These are phyloP conservation scores for Leishmania lainsoni DNA, from an alignment of 208 protist genomes.

Conservation along the genomic window DNA sequence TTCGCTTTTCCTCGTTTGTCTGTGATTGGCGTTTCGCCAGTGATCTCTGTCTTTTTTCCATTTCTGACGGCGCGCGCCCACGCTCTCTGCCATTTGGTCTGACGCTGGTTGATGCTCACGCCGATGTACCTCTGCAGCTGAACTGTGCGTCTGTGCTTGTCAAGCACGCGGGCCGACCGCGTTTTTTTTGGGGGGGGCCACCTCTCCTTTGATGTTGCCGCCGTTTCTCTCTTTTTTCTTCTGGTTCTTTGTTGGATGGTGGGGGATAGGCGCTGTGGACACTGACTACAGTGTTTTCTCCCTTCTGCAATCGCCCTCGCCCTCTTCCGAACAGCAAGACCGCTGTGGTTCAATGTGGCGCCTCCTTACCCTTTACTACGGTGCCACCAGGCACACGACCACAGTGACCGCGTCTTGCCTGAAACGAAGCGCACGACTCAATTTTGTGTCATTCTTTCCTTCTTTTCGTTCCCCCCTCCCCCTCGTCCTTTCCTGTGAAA, in stretches of 20 bases:
- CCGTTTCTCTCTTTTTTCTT: no score
- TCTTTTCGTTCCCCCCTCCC: slow-evolving; percentile 1
- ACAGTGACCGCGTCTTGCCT: slow-evolving; percentile 4
- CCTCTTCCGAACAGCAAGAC: neutral
- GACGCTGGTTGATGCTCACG: neutral
- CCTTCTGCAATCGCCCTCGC: neutral
- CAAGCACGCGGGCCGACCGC: neutral
- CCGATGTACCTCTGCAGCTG: neutral
- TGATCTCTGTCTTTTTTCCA: neutral
- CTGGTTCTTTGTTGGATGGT: neutral
- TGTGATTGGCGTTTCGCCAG: neutral
- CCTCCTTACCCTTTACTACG: neutral
- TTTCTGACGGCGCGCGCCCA: neutral
- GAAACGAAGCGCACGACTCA: neutral
- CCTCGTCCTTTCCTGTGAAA: neutral
- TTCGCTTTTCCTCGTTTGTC: neutral
- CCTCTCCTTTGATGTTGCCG: neutral
- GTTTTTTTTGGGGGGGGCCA: neutral
- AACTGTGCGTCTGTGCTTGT: neutral
- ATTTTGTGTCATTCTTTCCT: neutral
- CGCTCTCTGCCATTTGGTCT: neutral
- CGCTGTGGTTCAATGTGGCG: neutral
- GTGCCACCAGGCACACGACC: slow-evolving; percentile 3
- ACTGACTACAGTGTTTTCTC: neutral
- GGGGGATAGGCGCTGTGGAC: neutral